Base-by-base conservation (phyloP, 2,329 filamentous ascomycete species). In the Exophiala bonariae region DNA sequence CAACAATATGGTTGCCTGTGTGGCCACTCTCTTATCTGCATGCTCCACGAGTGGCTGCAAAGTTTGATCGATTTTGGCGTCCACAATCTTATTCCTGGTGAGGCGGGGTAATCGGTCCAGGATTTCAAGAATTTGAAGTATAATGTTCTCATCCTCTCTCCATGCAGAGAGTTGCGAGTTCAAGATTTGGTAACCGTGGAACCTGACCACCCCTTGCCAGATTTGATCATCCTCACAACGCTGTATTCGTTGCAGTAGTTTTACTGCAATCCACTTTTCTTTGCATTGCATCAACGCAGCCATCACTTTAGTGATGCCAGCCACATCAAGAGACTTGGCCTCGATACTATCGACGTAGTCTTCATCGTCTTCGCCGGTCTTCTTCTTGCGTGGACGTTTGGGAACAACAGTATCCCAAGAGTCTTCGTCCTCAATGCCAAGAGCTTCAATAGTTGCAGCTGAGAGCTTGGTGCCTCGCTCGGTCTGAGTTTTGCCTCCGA, bases 231-330 rank as follows among this genome's bases (percentile, higher is more conserved):
- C 90, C 39, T 92, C 81, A 63, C 87, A 91, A 32, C 81, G 80
- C 68, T 96, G 89, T 53, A 99, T 90, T 42, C 93, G 91, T 58
- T 85, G 81, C 50, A 99, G 80, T 47, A 99, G 76, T 71, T 97
- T 97, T 70, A 96, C 90, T 2, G 89, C 90, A 67, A 99, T 96
- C 93, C 93, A 99, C 70, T 96, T 96, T 76, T 99, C 93, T 70
- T 96, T 95, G 77, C 89, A 96, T 67, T 96, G 92, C 83, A 96
- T 91, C 49, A 99, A 81, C 43, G 90, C 86, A 18, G 92, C 91
- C 89, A 96, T 96, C 67, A 96, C 89, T 70, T 95, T 95, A 61
- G 86, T 89, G 52, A 95, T 89, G 54, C 87, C 89, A 49, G 86
- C 82, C 61, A 93, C 88, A 56, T 89, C 84, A 50, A 96, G 79